phyloP scores from a whole-genome alignment of 179 eudicot genomes.

The Sideroxylon spinosum region DNA sequence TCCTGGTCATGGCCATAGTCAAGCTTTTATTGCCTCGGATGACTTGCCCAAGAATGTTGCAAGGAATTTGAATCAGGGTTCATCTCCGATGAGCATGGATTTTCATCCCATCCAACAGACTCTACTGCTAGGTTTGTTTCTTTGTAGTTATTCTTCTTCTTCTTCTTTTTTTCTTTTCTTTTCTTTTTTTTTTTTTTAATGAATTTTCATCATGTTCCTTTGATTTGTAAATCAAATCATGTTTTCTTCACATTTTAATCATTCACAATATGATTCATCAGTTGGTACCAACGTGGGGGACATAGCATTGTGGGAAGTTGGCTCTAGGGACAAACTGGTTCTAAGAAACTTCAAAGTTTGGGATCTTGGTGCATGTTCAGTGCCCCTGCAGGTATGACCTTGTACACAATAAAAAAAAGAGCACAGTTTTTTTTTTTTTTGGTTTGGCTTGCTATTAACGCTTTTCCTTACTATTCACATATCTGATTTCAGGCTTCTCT shows the following conservation, averaged over 20 bases:
- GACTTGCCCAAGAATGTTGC: conserved; percentile 77
- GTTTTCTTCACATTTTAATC: neutral
- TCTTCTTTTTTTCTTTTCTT: too few species aligned
- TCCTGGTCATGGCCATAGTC: conserved; percentile 66
- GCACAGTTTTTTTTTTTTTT: neutral
- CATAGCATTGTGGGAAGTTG: conserved; percentile 80
- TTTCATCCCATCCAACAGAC: conserved; percentile 75
- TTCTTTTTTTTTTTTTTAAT: neutral
- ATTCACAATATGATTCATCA: conserved; percentile 24
- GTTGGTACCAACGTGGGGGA: conserved; percentile 94
- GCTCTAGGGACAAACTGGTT: conserved; percentile 66
- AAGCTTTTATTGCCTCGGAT: conserved; percentile 51
- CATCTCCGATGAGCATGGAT: conserved; percentile 93
- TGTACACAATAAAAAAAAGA: neutral
- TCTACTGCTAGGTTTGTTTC: conserved; percentile 60
- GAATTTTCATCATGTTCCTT: neutral
- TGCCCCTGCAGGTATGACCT: conserved; percentile 66
- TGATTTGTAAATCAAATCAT: neutral
- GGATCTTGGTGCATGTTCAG: conserved; percentile 69
- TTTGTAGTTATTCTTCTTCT: neutral
- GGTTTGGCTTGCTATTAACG: conserved; percentile 1
- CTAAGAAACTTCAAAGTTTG: conserved; percentile 74
- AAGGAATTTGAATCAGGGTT: conserved; percentile 70
- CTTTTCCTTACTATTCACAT: neutral
- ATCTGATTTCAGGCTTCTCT: conserved; percentile 51